Conservation (phyloP, 441 rosid species). For the Syzygium malaccense region DNA sequence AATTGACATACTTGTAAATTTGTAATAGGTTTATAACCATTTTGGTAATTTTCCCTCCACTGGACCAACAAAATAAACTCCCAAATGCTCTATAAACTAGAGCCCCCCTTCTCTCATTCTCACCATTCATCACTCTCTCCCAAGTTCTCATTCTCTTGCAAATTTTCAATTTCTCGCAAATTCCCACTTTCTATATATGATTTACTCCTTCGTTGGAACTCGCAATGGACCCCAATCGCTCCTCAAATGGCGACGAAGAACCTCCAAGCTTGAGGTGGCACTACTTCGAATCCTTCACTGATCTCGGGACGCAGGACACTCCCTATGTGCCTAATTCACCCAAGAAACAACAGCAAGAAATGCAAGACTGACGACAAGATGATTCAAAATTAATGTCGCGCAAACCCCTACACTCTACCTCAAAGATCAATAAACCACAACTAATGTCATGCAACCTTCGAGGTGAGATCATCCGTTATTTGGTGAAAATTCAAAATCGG, state of each 20-base stretch:
- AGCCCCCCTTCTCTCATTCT: background rate
- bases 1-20: too few species aligned
- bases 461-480: too few species aligned
- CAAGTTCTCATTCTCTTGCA: background rate
- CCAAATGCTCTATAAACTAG: background rate
- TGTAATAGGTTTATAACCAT: too few species aligned
- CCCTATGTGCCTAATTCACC: background rate
- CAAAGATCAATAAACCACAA: too few species aligned
- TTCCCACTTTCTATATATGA: background rate
- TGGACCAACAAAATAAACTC: background rate
- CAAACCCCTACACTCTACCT: background rate
- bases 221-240: background rate
- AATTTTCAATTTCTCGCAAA: background rate
- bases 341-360: background rate
- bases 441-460: too few species aligned
- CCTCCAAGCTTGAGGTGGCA: background rate
- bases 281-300: background rate
- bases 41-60: background rate
- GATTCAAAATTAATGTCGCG: too few species aligned
- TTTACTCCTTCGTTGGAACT: background rate
- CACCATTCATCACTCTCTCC: background rate
- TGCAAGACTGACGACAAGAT: background rate
- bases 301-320: background rate
- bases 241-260: background rate
- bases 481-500: too few species aligned